These are phyloP conservation scores for Claviceps spartinae DNA, from an alignment of 2,329 filamentous ascomycete species.

Conservation along the genomic window DNA sequence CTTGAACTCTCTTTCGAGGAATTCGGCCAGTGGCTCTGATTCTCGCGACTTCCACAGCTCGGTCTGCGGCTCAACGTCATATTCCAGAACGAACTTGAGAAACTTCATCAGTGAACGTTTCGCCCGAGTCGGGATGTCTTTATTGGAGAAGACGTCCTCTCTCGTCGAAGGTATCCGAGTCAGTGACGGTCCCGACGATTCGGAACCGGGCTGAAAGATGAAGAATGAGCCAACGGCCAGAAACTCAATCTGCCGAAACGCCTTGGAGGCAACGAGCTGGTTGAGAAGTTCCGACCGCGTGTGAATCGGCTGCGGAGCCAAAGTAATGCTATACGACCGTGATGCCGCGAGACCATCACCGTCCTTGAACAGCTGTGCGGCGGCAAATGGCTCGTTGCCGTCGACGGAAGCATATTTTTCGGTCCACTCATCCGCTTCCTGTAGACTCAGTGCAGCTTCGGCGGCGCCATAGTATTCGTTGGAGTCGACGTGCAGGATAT, in stretches of 20 bases:
- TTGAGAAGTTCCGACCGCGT: conserved; percentile 65
- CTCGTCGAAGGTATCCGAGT: conserved; percentile 72
- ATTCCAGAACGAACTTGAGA: conserved; percentile 70
- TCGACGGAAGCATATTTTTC: conserved; percentile 20
- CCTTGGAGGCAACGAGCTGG: conserved; percentile 74
- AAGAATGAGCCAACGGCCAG: conserved; percentile 88
- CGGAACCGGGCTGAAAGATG: conserved; percentile 42
- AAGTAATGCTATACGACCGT: conserved; percentile 66
- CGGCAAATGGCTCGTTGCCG: conserved; percentile 14
- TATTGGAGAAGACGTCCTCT: conserved; percentile 80
- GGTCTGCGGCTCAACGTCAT: conserved; percentile 41
- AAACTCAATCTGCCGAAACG: conserved; percentile 84
- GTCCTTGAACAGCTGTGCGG: conserved; percentile 20
- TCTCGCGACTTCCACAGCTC: conserved; percentile 47
- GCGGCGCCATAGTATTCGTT: conserved; percentile 80
- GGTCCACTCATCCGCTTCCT: conserved; percentile 69
- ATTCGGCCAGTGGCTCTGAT: conserved; percentile 39
- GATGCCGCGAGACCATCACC: conserved; percentile 40
- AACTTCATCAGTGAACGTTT: conserved; percentile 91
- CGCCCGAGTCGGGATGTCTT: conserved; percentile 59
- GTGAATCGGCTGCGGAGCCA: conserved; percentile 81
- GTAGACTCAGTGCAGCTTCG: conserved; percentile 73
- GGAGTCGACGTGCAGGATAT: conserved; percentile 76
- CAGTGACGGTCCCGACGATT: conserved; percentile 27
- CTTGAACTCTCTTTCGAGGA: conserved; percentile 49